Evolutionary conservation across 2,329 filamentous ascomycete genomes (phyloP), one percentile per base, ranked within the genome.

Genomic region (Zalaria obscura): DNA sequence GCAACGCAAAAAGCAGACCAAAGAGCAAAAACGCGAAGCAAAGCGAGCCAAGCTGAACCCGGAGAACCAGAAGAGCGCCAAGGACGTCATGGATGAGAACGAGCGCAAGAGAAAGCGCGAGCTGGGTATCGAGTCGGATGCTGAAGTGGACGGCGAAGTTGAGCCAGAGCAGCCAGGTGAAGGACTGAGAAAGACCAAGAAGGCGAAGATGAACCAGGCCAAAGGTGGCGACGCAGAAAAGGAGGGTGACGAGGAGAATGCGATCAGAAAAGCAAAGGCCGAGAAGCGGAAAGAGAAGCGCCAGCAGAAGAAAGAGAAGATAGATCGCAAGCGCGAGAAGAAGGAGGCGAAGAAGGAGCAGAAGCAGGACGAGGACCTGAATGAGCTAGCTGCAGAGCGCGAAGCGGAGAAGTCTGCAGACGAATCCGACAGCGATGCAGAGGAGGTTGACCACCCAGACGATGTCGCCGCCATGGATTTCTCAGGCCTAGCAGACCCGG

Each of bases 1-100:
- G 86, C 78, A 80, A 60, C 81, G 81, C 57, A 93, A 91, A 66
- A 96, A 96, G 69, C 88, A 96, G 66, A 89, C 86, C 39, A 94
- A 93, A 60, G 83, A 86, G 61, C 75, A 94, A 62, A 84, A 84
- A 45, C 76, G 78, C 47, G 79, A 82, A 50, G 83, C 86, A 42
- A 87, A 87, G 65, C 75, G 80, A 57, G 85, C 83, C 45, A 96
- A 95, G 66, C 73, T 96, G 34, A 85, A 96, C 55, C 88, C 91
- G 26, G 85, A 89, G 50, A 87, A 86, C 55, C 79, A 81, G 50
- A 91, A 93, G 68, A 91, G 78, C 49, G 89, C 87, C 46, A 89
- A 93, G 60, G 88, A 96, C 61, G 78, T 95, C 47, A 81, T 93
- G 76, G 86, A 93, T 51, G 88, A 93, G 50, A 86, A 83, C 42